These are phyloP conservation scores for Ehretia macrophylla DNA, from an alignment of 257 asterid genomes.

Conservation along the genomic window DNA sequence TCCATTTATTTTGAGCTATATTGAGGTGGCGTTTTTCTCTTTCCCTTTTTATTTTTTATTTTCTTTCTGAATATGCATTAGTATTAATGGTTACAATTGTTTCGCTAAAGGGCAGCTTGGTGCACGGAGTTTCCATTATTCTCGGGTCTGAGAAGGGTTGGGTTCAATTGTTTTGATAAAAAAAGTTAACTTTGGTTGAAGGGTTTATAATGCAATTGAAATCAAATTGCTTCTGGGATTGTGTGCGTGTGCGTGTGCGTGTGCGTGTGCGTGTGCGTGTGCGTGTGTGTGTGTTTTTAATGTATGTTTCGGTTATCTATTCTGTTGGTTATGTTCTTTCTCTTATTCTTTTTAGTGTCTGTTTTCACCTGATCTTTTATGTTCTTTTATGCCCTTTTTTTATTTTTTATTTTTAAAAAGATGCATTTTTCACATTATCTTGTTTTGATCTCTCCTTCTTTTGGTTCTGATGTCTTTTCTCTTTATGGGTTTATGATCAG, in stretches of 20 bases:
- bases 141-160: not conserved
- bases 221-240: not conserved
- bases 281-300: too few relatives aligned
- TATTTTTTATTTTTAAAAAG: too few relatives aligned
- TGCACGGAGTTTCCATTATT: too few relatives aligned
- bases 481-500: constrained; percentile 30
- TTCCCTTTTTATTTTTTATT: not conserved
- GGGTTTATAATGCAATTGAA: not conserved
- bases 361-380: not conserved
- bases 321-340: not conserved
- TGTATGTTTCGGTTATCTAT: not conserved
- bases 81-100: too few relatives aligned
- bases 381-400: not conserved
- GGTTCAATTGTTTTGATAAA: too few relatives aligned
- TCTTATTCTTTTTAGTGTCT: not conserved
- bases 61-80: not conserved
- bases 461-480: constrained; percentile 17
- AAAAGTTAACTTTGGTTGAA: too few relatives aligned
- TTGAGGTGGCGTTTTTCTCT: constrained; percentile 9
- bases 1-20: constrained; percentile 9
- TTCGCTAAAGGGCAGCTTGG: not conserved
- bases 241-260: too few relatives aligned
- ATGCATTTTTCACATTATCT: too few relatives aligned
- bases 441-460: not conserved
- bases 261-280: too few relatives aligned